Evolutionary conservation across 306 rosid genomes (phyloP), one percentile per base, ranked within the genome.

Genomic region (Oxytropis ochrocephala): DNA sequence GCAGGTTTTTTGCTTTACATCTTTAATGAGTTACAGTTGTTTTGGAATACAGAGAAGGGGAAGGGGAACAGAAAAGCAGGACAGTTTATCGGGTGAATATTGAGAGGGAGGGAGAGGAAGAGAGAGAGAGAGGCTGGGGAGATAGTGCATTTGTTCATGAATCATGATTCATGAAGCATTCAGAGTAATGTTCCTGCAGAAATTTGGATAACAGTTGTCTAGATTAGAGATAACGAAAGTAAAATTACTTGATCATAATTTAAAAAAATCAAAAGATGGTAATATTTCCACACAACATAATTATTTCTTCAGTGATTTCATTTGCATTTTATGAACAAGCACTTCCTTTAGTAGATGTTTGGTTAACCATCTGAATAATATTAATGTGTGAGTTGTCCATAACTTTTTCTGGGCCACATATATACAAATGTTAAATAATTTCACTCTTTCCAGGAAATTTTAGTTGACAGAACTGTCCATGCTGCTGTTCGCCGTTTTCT

Each of bases 381-480:
- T 39, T 19, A 17, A 41, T n/a, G 68, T 7, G 17, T 41, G 63
- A 43, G 52, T 51, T 72, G 57, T 32, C 44, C 43, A 56, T 42
- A 64, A 56, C 38, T 65, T 49, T 49, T 27, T 67, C 29, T 51
- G 6, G 59, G 60, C 47, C 70, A 51, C 58, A 32, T 65, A 64
- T 56, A 27, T 55, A 69, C 69, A 56, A 71, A 72, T 32, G 61
- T 43, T 65, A 29, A 17, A 51, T 12, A 47, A 48, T 65, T 49
- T 43, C 32, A 8, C 69, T 75, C 67, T 66, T 80, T 74, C 47
- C 94, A 93, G 98, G 98, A 88, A 85, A 88, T 88, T 80, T 77
- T 93, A 82, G 94, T 93, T 64, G 97, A 93, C 77, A 86, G 98
- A 86, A 76, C 97, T 77, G 94, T 93, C 52, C 98, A 88, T 78